Conservation (phyloP, 2,329 filamentous ascomycete genomes). For the Alternaria alternata region DNA sequence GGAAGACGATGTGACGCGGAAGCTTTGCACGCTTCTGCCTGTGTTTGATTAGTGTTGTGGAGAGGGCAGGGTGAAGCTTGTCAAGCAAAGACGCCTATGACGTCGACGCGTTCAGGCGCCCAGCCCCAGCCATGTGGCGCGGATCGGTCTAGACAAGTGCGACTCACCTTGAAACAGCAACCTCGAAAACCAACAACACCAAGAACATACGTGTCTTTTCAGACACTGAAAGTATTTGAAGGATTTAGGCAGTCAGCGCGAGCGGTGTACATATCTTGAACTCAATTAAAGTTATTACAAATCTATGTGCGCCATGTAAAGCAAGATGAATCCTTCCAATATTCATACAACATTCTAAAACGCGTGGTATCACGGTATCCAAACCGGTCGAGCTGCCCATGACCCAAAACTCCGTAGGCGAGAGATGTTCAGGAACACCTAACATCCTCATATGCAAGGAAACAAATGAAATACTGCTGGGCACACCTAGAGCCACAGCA, state of each 20-base stretch:
- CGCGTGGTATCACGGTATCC: constrained; percentile 10
- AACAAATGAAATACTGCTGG: constrained; percentile 10
- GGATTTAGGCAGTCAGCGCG: not conserved
- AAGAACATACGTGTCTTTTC: not conserved
- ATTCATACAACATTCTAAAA: constrained; percentile 13
- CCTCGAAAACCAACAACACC: not conserved
- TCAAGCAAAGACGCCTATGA: constrained; percentile 17
- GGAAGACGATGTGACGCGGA: not conserved
- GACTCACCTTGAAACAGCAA: not conserved
- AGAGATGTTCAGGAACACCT: not conserved
- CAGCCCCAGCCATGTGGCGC: constrained; percentile 1
- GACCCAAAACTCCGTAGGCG: not conserved
- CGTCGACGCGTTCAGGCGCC: constrained; percentile 19
- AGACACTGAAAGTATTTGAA: not conserved
- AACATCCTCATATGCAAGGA: constrained; percentile 4
- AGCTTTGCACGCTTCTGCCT: not conserved
- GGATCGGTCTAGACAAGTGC: constrained; percentile 16
- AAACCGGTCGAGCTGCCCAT: constrained; percentile 1
- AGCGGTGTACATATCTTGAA: not conserved
- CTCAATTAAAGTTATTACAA: constrained; percentile 6
- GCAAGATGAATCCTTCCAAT: not conserved
- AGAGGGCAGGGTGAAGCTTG: constrained; percentile 10
- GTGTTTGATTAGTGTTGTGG: constrained; percentile 10
- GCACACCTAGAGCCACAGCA: constrained; percentile 69
- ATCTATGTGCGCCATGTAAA: not conserved